Conservation (phyloP, 768 basidiomycete species). For the Cystobasidium tubakii region DNA sequence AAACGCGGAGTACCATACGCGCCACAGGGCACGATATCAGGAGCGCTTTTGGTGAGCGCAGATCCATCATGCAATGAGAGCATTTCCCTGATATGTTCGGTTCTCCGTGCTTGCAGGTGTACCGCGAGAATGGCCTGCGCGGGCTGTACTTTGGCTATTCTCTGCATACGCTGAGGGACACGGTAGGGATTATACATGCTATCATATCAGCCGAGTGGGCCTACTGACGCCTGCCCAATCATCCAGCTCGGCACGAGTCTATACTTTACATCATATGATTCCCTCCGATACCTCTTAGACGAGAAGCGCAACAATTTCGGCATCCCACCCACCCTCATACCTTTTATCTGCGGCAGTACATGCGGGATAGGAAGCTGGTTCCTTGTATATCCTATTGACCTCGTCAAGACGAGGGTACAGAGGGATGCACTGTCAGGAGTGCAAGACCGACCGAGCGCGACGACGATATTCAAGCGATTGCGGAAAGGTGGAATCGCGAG, state of each 20-base stretch:
- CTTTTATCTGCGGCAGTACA: constrained; percentile 41
- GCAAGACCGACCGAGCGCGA: constrained; percentile 31
- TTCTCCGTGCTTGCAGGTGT: constrained; percentile 28
- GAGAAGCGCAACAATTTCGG: constrained; percentile 1
- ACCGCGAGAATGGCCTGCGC: constrained; percentile 40
- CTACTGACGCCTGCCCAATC: no score
- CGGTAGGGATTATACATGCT: constrained; percentile 6
- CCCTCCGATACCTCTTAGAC: constrained; percentile 39
- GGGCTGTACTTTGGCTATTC: constrained; percentile 44
- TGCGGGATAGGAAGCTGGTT: constrained; percentile 43
- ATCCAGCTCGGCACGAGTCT: constrained; percentile 9
- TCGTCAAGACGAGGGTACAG: constrained; percentile 45
- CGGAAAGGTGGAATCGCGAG: constrained; percentile 69
- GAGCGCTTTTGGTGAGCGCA: constrained; percentile 36
- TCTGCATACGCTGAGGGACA: constrained; percentile 43
- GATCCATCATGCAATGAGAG: background rate
- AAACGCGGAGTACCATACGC: constrained; percentile 42
- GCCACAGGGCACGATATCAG: constrained; percentile 41
- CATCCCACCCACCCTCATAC: constrained; percentile 37
- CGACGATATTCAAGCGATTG: constrained; percentile 46
- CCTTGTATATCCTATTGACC: constrained; percentile 31
- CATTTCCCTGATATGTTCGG: background rate
- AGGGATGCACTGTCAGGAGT: constrained; percentile 43
- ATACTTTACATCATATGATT: constrained; percentile 46
- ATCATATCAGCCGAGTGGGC: background rate